phyloP scores from a whole-genome alignment of 169 alveolate genomes.

The Plasmodium vivax region DNA sequence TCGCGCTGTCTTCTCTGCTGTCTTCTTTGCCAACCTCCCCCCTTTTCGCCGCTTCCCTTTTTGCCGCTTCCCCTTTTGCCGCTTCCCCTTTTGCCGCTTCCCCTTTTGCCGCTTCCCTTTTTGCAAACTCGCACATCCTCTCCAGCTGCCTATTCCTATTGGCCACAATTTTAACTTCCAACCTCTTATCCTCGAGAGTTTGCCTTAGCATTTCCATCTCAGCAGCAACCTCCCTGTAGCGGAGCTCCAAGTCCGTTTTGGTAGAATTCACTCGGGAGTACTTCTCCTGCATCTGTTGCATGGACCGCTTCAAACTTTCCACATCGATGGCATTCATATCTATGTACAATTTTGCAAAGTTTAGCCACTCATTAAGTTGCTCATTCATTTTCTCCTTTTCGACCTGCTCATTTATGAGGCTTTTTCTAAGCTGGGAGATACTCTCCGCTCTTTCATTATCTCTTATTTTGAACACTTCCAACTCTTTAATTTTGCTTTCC shows the following conservation, averaged over 20 bases:
- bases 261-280: conserved; percentile 29
- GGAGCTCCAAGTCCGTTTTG: conserved; percentile 46
- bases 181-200: conserved; percentile 24
- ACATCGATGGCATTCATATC: conserved; percentile 36
- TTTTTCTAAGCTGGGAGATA: conserved; percentile 31
- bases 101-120: neutral
- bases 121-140: conserved; percentile 31
- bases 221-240: neutral
- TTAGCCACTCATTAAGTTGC: conserved; percentile 43
- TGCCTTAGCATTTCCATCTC: conserved; percentile 28
- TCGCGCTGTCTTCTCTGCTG: no score
- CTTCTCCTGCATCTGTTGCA: conserved; percentile 46
- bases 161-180: conserved; percentile 38
- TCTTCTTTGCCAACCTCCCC: neutral
- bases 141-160: conserved; percentile 31
- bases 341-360: conserved; percentile 57
- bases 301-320: conserved; percentile 14
- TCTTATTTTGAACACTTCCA: conserved; percentile 10
- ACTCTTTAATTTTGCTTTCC: conserved; percentile 60
- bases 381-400: conserved; percentile 48
- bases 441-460: conserved; percentile 39
- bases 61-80: no score
- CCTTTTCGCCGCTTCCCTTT: neutral
- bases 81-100: neutral
- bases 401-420: conserved; percentile 23